Conservation (phyloP, 768 basidiomycete species). For the Gloeostereum incarnatum region DNA sequence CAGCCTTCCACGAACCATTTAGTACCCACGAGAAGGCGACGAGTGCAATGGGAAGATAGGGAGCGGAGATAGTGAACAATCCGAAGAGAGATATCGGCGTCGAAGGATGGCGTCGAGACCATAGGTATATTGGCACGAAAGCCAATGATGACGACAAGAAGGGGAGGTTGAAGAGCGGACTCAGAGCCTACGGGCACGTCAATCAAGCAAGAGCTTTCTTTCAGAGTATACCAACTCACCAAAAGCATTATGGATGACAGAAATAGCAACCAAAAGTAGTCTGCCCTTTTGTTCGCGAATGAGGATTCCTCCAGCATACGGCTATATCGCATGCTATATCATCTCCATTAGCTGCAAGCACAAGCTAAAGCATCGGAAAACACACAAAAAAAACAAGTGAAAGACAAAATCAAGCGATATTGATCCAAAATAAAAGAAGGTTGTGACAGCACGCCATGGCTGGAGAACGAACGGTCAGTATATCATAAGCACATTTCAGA, state of each 20-base stretch:
- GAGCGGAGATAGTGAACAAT: conserved; percentile 88
- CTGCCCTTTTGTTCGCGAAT: conserved; percentile 83
- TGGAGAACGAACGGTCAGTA: conserved; percentile 17
- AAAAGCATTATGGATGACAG: conserved; percentile 81
- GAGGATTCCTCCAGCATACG: conserved; percentile 96
- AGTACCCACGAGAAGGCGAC: conserved; percentile 81
- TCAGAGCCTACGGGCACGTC: conserved; percentile 44
- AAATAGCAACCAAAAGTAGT: conserved; percentile 92
- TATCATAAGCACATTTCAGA: too few species aligned
- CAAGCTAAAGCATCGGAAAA: conserved; percentile 4
- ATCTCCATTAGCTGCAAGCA: neutral
- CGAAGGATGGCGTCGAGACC: conserved; percentile 90
- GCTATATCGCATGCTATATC: conserved; percentile 88
- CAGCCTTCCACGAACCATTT: conserved; percentile 78
- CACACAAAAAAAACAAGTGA: conserved; percentile 98
- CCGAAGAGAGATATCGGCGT: conserved; percentile 97
- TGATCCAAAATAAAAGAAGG: conserved; percentile 94
- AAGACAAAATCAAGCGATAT: conserved; percentile 93
- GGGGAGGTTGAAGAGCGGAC: conserved; percentile 84
- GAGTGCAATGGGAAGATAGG: conserved; percentile 89
- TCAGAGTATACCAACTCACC: conserved; percentile 37
- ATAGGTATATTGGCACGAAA: conserved; percentile 94
- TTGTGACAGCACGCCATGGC: conserved; percentile 85
- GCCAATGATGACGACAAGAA: conserved; percentile 91
- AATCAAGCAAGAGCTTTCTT: conserved; percentile 2